These are phyloP conservation scores for Rhizophagus clarus DNA, from an alignment of 192 early-diverging fungal species.

Conservation along the genomic window DNA sequence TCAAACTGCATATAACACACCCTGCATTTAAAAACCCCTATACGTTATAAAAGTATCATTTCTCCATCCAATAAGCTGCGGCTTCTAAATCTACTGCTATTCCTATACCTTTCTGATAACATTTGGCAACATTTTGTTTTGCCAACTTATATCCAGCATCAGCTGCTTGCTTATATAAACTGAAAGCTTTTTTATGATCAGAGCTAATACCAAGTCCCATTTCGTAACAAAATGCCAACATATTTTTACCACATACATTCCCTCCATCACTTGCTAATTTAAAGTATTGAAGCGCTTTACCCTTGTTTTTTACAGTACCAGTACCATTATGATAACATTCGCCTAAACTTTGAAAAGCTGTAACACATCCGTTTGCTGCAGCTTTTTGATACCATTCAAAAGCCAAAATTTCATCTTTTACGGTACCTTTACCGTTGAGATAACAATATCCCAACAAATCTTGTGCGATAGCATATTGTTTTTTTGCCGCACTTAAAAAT, in stretches of 20 bases:
- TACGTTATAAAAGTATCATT: background rate
- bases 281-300: slow-evolving; percentile 60
- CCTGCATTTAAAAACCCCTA: too few relatives aligned
- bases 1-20: too few relatives aligned
- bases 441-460: slow-evolving; percentile 19
- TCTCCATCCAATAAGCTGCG: slow-evolving; percentile 65
- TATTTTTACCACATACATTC: slow-evolving; percentile 60
- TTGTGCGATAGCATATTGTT: slow-evolving; percentile 2
- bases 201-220: slow-evolving; percentile 52
- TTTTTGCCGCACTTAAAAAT: slow-evolving; percentile 1
- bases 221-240: slow-evolving; percentile 57
- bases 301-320: slow-evolving; percentile 31
- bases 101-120: slow-evolving; percentile 65
- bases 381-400: slow-evolving; percentile 21
- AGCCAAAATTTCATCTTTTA: background rate
- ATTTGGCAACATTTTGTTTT: slow-evolving; percentile 55
- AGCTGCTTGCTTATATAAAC: slow-evolving; percentile 67
- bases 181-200: slow-evolving; percentile 49
- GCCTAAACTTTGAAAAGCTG: slow-evolving; percentile 48
- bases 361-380: background rate
- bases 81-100: background rate
- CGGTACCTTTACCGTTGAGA: background rate
- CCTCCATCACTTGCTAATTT: slow-evolving; percentile 56
- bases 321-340: slow-evolving; percentile 52
- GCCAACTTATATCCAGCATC: slow-evolving; percentile 64